Percentiles rank a stretch among this genome's conserved stretches.
These are phyloP conservation scores for Colletotrichum australisinense DNA, from an alignment of 2,329 filamentous ascomycete genomes.

Conservation along the genomic window DNA sequence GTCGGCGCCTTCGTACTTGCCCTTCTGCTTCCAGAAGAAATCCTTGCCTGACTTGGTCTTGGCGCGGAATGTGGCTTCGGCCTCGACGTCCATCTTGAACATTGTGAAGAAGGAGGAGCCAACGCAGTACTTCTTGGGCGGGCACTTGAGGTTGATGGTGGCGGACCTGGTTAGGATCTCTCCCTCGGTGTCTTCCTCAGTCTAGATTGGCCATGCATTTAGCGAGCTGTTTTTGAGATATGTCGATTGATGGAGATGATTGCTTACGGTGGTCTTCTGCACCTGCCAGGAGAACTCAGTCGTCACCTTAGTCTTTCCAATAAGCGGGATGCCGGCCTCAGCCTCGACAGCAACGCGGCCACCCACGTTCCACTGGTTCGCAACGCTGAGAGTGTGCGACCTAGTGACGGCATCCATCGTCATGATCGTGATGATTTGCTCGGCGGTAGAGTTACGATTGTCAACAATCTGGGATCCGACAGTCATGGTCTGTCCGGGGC, in stretches of 20 bases:
- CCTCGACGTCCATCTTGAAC: slow-evolving; percentile 36
- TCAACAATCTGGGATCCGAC: slow-evolving; percentile 36
- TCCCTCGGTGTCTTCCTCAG: slow-evolving; percentile 11
- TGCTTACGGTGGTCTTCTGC: slow-evolving; percentile 16
- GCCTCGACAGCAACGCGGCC: slow-evolving; percentile 20
- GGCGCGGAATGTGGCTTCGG: slow-evolving; percentile 33
- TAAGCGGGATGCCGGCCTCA: slow-evolving; percentile 24
- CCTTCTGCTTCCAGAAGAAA: slow-evolving; percentile 32
- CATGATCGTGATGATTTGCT: slow-evolving; percentile 33
- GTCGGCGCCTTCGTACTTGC: slow-evolving; percentile 30
- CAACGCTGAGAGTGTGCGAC: slow-evolving; percentile 22
- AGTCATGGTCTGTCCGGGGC: slow-evolving; percentile 29
- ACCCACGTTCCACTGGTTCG: slow-evolving; percentile 24
- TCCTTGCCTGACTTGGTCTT: slow-evolving; percentile 27
- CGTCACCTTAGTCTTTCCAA: slow-evolving; percentile 14
- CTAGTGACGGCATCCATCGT: slow-evolving; percentile 32
- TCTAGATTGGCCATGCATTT: neutral
- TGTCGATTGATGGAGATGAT: neutral
- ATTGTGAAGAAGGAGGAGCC: slow-evolving; percentile 34
- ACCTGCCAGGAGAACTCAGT: slow-evolving; percentile 30
- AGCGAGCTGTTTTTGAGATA: neutral
- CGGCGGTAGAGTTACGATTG: slow-evolving; percentile 34
- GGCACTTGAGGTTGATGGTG: slow-evolving; percentile 35
- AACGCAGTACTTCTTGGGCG: slow-evolving; percentile 34
- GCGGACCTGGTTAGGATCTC: slow-evolving; percentile 30